Evolutionary conservation across 2,329 filamentous ascomycete genomes (phyloP).

Genomic region (Verruconis gallopava): DNA sequence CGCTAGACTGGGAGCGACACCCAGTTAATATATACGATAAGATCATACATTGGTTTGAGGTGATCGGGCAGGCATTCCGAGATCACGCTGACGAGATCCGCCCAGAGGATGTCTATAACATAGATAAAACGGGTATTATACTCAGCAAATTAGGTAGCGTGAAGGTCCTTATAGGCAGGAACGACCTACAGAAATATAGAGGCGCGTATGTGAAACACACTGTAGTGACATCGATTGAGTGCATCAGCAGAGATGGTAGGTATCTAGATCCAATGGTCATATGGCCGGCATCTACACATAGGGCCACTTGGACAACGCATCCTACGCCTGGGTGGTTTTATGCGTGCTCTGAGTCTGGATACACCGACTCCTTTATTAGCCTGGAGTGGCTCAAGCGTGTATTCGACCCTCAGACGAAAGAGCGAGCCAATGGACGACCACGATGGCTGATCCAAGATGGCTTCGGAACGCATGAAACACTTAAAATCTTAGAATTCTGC

Average conservation of each 20-base stretch:
- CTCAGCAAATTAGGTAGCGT: slow-evolving; percentile 1
- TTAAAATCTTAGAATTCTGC: slow-evolving; percentile 21
- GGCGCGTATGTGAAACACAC: slow-evolving; percentile 9
- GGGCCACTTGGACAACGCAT: slow-evolving; percentile 4
- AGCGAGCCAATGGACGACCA: slow-evolving; percentile 15
- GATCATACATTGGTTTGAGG: no score
- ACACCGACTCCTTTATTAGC: slow-evolving; percentile 18
- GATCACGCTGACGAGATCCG: slow-evolving; percentile 7
- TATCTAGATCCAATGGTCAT: slow-evolving; percentile 7
- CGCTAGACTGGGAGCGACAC: slow-evolving; percentile 16
- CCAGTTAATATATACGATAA: slow-evolving; percentile 11
- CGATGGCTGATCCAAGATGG: slow-evolving; percentile 20
- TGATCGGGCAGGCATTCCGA: slow-evolving; percentile 11
- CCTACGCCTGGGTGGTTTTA: slow-evolving; percentile 3
- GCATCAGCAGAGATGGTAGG: no score
- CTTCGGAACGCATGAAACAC: slow-evolving; percentile 25
- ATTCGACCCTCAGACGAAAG: slow-evolving; percentile 20
- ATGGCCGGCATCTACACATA: slow-evolving; percentile 6
- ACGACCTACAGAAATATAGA: slow-evolving; percentile 10
- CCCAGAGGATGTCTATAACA: slow-evolving; percentile 13
- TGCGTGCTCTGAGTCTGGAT: slow-evolving; percentile 11
- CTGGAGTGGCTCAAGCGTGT: slow-evolving; percentile 19
- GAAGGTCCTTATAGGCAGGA: slow-evolving; percentile 7
- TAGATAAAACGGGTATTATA: slow-evolving; percentile 8
- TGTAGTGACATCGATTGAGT: no score